Base-by-base conservation (phyloP, 148 eudicot species). In the Fagopyrum tataricum region DNA sequence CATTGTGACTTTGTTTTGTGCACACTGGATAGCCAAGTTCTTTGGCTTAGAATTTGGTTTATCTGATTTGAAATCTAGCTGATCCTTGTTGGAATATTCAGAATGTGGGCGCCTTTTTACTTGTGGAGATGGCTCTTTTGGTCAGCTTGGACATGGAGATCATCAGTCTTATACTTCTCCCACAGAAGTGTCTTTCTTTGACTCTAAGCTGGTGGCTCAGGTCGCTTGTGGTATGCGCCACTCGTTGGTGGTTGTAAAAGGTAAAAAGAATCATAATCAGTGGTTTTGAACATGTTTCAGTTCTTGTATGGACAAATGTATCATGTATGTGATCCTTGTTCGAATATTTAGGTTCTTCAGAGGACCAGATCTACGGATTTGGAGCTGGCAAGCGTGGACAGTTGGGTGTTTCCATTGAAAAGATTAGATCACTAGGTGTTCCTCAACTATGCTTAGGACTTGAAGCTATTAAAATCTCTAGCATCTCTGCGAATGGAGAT, bases 181-280 rank as follows among this genome's bases (percentile, higher is more conserved):
- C 0, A 61, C 61, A 73, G 75, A 79, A 75, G 85, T 94, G 67
- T 81, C 83, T 1, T 78, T 78, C 80, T 84, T 94, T 69, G 44
- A 75, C 66, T 81, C 89, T 39, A 86, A 84, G 80, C 88, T 74
- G 73, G 98, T 84, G 15, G 72, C 83, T 73, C 89, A 89, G 78
- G 83, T 94, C 26, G 93, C 91, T 51, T 94, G 98, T 77, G 98
- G 98, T 49, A 85, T 91, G 98, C 96, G 98, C 37, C 98, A 94
- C 73, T 80, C 98, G 2, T 78, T 94, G 76, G 97, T 84, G 72
- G 80, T 88, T 71, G 71, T 86, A 46, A 78, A 83, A 87, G 98
- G 98, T 94, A 82, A 77, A 70, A 17, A 0, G 31, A 6, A 37
- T 61, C 67, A 26, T 72, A 55, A 52, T 18, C n/a, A 62, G 53